phyloP scores from a whole-genome alignment of 1,284 basidiomycete genomes.

The Phaffia rhodozyma region DNA sequence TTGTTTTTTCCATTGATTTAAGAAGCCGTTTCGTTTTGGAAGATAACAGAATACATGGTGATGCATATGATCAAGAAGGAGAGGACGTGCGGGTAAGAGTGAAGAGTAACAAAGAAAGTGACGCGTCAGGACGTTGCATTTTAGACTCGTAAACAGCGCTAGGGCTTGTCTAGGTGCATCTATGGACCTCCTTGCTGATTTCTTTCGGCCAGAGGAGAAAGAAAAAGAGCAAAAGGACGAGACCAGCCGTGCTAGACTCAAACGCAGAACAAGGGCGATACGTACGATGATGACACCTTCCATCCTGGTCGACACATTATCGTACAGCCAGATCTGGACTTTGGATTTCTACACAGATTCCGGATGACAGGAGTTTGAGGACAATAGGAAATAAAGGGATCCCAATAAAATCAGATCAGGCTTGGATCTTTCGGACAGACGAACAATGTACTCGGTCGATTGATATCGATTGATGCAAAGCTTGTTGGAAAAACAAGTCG shows the following conservation, averaged over 20 bases:
- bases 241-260: constrained; percentile 3
- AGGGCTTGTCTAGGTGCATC: too few relatives aligned
- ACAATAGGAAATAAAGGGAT: constrained; percentile 8
- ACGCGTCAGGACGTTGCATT: background rate
- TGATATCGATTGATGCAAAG: background rate
- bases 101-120: background rate
- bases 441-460: constrained; percentile 40
- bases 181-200: background rate
- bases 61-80: background rate
- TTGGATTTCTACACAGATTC: constrained; percentile 53
- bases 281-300: constrained; percentile 92
- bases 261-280: constrained; percentile 26
- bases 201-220: background rate
- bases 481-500: background rate
- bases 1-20: constrained; percentile 1
- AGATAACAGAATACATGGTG: background rate
- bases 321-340: constrained; percentile 91
- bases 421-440: background rate
- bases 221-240: background rate
- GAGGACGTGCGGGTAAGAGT: background rate
- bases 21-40: background rate
- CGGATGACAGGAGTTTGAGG: too few relatives aligned
- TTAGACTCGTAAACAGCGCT: too few relatives aligned
- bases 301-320: constrained; percentile 92
- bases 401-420: background rate